Evolutionary conservation across 805 yeast genomes (phyloP), one percentile per base, ranked within the genome.

Genomic region (Spathaspora gorwiae): DNA sequence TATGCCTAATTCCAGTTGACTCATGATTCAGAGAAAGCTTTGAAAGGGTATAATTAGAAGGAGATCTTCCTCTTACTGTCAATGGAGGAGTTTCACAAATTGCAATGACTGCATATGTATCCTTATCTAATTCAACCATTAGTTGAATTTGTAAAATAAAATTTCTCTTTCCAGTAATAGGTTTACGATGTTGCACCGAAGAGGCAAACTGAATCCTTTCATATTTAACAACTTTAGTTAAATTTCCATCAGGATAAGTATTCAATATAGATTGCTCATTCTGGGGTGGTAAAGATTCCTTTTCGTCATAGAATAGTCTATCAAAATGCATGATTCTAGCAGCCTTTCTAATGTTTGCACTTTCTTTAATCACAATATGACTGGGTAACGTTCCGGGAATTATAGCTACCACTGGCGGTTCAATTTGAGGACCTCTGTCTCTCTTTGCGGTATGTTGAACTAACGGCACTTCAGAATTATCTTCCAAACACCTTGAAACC

Each of bases 381-480:
- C 70, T 64, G 0, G 89, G 89, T 39, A 84, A 59, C 7, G 56
- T 59, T 0, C 86, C 80, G 1, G 85, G 84, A 10, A 81, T 72
- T 2, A 79, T 72, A 2, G 81, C 77, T 50, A 69, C 72, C 3
- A 74, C 61, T 1, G 80, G 79, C 0, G 90, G 89, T 2, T 70
- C 55, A 46, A 72, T 70, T 56, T 81, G 87, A 0, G 88, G 89
- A 0, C 89, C 90, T 49, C 76, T 70, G 52, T 84, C 90, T 49
- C 92, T 66, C 59, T 84, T 84, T 1, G 90, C 83, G 0, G 90
- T 84, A 54, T 83, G 89, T 53, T 84, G 89, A 12, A 84, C 74
- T 42, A 83, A 62, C 14, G 59, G 65, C 8, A 80, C 76, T 11
- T 65, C 64, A 0, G 66, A 56, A 26, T 64, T 68, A 40, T 77